phyloP scores from a whole-genome alignment of 805 yeast genomes.

The Wickerhamomyces strasburgensis region DNA sequence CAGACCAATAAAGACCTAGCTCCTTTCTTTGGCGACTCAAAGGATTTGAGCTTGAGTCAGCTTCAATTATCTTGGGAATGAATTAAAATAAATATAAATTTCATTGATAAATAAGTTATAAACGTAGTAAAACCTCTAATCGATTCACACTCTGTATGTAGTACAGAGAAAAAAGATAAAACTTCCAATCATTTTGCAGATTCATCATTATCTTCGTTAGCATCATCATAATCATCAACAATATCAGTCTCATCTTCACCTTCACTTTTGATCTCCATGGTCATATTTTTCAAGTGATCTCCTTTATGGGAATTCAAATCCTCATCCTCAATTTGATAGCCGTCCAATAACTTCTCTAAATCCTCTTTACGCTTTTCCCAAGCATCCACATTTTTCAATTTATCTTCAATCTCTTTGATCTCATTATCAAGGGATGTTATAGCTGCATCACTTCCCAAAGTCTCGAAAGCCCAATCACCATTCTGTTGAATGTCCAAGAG shows the following conservation, averaged over 20 bases:
- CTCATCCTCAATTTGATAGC: conserved; percentile 14
- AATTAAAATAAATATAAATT: too few species aligned
- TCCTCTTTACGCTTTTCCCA: conserved; percentile 59
- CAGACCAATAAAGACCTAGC: conserved; percentile 12
- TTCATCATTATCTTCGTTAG: neutral
- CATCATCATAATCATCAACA: neutral
- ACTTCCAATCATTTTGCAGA: too few species aligned
- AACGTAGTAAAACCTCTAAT: too few species aligned
- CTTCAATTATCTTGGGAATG: conserved; percentile 1
- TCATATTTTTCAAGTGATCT: neutral
- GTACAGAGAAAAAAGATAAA: too few species aligned
- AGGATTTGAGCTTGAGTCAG: neutral
- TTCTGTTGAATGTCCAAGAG: conserved; percentile 62
- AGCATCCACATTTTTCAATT: conserved; percentile 51
- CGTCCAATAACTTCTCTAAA: conserved; percentile 37
- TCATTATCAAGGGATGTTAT: conserved; percentile 69
- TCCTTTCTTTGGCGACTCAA: conserved; percentile 10
- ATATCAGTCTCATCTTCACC: conserved; percentile 4
- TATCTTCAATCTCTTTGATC: conserved; percentile 57
- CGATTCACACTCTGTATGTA: too few species aligned
- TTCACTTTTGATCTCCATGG: neutral
- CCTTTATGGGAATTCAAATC: neutral
- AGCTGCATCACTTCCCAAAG: conserved; percentile 61
- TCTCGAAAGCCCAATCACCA: conserved; percentile 56
- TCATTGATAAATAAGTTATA: too few species aligned